phyloP scores from a whole-genome alignment of 2,329 filamentous ascomycete species.

The Penicillium glabrum region DNA sequence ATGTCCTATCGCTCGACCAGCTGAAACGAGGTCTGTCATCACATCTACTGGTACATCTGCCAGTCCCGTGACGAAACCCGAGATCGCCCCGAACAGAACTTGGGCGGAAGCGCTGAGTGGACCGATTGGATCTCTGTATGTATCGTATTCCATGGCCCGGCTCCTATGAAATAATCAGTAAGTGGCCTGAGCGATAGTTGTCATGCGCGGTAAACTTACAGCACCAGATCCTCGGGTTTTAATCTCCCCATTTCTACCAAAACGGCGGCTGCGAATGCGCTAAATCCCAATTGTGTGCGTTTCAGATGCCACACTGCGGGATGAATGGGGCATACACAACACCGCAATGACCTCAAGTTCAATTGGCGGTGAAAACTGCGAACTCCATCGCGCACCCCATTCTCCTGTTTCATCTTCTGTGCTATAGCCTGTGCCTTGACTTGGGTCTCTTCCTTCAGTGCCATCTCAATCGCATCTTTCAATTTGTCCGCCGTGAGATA shows the following conservation, averaged over 20 bases:
- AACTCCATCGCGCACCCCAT: conserved; percentile 62
- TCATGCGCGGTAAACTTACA: conserved; percentile 51
- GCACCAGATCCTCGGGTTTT: conserved; percentile 68
- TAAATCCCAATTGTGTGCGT: conserved; percentile 66
- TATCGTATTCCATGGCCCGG: conserved; percentile 67
- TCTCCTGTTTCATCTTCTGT: conserved; percentile 64
- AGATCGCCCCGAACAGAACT: conserved; percentile 79
- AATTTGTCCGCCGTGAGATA: conserved; percentile 66
- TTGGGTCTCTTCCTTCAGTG: conserved; percentile 60
- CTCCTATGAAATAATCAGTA: conserved; percentile 36
- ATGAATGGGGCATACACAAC: conserved; percentile 65
- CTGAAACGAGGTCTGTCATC: conserved; percentile 49
- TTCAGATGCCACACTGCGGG: conserved; percentile 75
- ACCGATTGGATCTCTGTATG: conserved; percentile 75
- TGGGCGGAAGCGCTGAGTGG: conserved; percentile 75
- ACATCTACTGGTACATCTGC: conserved; percentile 67
- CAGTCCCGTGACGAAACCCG: conserved; percentile 76
- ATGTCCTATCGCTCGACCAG: conserved; percentile 44
- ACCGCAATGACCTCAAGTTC: conserved; percentile 65
- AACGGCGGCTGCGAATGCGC: conserved; percentile 69
- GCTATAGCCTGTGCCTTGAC: conserved; percentile 60
- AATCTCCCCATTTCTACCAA: conserved; percentile 65
- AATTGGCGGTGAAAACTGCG: conserved; percentile 72
- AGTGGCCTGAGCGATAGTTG: conserved; percentile 32
- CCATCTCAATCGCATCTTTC: conserved; percentile 62